Evolutionary conservation across 208 protist genomes (phyloP).

Genomic region (Entamoeba histolytica): DNA sequence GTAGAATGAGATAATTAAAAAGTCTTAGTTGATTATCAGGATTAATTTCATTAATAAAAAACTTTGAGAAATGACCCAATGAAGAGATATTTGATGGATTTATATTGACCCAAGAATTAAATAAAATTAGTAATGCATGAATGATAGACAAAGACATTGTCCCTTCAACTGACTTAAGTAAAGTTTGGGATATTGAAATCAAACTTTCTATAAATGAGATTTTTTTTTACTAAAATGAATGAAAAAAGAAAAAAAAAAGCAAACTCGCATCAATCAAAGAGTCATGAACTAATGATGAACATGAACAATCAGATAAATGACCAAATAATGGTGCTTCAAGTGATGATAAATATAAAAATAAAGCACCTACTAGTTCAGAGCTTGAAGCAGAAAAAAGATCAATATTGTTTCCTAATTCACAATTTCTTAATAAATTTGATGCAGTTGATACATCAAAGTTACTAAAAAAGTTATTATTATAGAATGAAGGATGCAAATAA

Average conservation of each 20-base stretch:
- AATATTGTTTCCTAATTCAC: neutral
- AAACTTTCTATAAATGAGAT: neutral
- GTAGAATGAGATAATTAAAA: neutral
- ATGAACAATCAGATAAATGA: neutral
- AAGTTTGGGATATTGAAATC: neutral
- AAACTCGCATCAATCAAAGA: neutral
- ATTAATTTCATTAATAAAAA: neutral
- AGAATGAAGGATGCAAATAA: neutral
- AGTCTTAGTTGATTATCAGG: neutral
- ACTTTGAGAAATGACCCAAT: neutral
- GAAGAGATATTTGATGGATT: neutral
- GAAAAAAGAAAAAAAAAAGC: too few species aligned
- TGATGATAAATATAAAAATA: neutral
- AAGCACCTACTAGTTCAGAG: neutral
- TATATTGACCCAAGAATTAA: neutral
- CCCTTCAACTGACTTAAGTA: neutral
- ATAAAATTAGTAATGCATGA: neutral
- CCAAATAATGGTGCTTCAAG: neutral
- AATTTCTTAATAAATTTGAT: neutral
- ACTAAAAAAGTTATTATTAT: neutral
- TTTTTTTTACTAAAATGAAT: too few species aligned
- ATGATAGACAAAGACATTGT: neutral
- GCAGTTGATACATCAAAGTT: neutral
- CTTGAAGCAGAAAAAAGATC: neutral
- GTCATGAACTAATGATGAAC: neutral